phyloP scores from a whole-genome alignment of 805 yeast genomes.

The Maudiozyma barnettii region DNA sequence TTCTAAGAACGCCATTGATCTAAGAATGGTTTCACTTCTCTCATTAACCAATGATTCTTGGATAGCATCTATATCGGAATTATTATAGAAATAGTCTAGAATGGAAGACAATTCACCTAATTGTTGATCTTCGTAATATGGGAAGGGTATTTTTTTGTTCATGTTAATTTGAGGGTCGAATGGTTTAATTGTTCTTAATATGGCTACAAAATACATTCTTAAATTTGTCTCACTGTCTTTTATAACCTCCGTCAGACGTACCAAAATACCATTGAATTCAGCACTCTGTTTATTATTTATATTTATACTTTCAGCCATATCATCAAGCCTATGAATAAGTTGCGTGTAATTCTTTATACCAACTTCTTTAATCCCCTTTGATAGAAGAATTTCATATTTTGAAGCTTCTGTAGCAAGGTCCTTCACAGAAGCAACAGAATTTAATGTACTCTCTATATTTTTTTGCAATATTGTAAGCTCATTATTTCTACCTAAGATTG shows the following conservation, averaged over 20 bases:
- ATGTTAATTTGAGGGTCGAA: conserved; percentile 38
- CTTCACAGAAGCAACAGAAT: conserved; percentile 39
- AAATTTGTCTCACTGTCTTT: conserved; percentile 48
- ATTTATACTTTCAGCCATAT: conserved; percentile 37
- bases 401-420: conserved; percentile 40
- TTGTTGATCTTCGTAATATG: conserved; percentile 31
- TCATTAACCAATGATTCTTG: conserved; percentile 34
- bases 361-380: conserved; percentile 26
- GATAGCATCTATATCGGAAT: conserved; percentile 24
- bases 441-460: conserved; percentile 48
- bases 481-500: conserved; percentile 57
- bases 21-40: conserved; percentile 34
- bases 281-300: conserved; percentile 20
- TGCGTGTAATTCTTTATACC: conserved; percentile 31
- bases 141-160: conserved; percentile 34
- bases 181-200: conserved; percentile 35
- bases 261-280: conserved; percentile 58
- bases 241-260: conserved; percentile 48
- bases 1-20: conserved; percentile 38
- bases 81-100: conserved; percentile 36
- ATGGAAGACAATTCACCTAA: conserved; percentile 34
- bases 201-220: conserved; percentile 38
- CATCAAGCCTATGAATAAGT: conserved; percentile 37
- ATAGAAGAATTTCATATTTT: conserved; percentile 31
- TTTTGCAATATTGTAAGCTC: conserved; percentile 43